Evolutionary conservation across 495 filamentous ascomycete species (phyloP), one percentile per base, ranked within the genome.

Genomic region (Hypoxylon fragiforme): DNA sequence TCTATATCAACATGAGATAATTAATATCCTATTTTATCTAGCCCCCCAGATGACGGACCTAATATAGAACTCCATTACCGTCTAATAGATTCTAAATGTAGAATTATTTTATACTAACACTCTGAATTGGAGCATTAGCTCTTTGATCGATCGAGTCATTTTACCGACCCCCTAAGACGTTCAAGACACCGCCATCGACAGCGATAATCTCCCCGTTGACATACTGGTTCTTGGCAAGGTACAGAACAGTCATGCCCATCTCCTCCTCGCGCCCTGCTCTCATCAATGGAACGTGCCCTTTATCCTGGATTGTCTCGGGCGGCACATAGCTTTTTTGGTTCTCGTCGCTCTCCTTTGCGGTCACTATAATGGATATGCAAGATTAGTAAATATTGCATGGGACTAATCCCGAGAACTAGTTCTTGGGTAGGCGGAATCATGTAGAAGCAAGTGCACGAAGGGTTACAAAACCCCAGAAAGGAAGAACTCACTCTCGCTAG

Each of bases 141-240:
- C n/a, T n/a, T n/a, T n/a, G n/a, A n/a, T n/a, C n/a, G n/a, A n/a
- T n/a, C n/a, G n/a, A n/a, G n/a, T n/a, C n/a, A n/a, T n/a, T n/a
- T 49, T 51, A 67, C 16, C 65, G 58, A 30, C 65, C 65, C 22
- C 58, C 58, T 1, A 68, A 22, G 30, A 68, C 65, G 15, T 68
- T 68, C 54, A 84, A 60, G 5, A 81, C 78, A 1, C 82, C 82
- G 0, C 82, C 82, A 69, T 85, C 82, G 3, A 85, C 77, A 9
- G 77, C 77, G 22, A 84, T 57, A n/a, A 84, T 74, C 65, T 84
- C 76, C 8, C 82, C 82, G 54, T 84, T 84, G 3, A 85, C 81
- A 66, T 84, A 85, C 18, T 68, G 66, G 54, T 82, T 80, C 70
- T 77, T 82, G 15, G 78, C 71, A 40, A 87, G 59, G 61, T 78